Conservation (phyloP, 2,329 filamentous ascomycete species). For the Neonectria faginata region DNA sequence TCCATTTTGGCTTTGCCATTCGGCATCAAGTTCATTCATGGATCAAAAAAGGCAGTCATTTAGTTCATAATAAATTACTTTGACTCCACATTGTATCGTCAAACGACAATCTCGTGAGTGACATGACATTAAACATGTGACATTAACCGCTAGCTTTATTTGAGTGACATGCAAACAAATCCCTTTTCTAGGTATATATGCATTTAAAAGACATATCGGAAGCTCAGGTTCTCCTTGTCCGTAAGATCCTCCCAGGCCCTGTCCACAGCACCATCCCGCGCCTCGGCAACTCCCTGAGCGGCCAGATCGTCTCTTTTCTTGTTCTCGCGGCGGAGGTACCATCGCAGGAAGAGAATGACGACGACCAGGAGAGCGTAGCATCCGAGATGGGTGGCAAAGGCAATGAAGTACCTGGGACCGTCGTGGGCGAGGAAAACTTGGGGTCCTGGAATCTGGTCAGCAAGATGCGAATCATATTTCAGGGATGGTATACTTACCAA, state of each 20-base stretch:
- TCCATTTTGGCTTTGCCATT: not conserved
- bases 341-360: constrained; percentile 68
- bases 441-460: constrained; percentile 56
- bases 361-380: constrained; percentile 73
- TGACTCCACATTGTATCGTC: not conserved
- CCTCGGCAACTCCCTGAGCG: constrained; percentile 54
- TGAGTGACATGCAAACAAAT: not conserved
- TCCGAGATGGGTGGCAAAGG: constrained; percentile 75
- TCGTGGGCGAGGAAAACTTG: constrained; percentile 73
- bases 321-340: constrained; percentile 69
- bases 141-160: not conserved
- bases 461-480: not conserved
- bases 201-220: constrained; percentile 65
- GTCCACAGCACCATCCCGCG: constrained; percentile 47
- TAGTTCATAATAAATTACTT: constrained; percentile 1
- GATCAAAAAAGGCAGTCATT: not conserved
- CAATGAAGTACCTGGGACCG: constrained; percentile 74
- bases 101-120: not conserved
- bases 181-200: constrained; percentile 56
- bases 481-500: constrained; percentile 57
- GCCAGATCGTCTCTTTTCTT: constrained; percentile 64
- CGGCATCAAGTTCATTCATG: not conserved
- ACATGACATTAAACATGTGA: not conserved
- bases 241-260: constrained; percentile 74
- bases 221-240: constrained; percentile 70